Evolutionary conservation across 129 eudicot genomes (phyloP).

Genomic region (Flaveria sonorensis): DNA sequence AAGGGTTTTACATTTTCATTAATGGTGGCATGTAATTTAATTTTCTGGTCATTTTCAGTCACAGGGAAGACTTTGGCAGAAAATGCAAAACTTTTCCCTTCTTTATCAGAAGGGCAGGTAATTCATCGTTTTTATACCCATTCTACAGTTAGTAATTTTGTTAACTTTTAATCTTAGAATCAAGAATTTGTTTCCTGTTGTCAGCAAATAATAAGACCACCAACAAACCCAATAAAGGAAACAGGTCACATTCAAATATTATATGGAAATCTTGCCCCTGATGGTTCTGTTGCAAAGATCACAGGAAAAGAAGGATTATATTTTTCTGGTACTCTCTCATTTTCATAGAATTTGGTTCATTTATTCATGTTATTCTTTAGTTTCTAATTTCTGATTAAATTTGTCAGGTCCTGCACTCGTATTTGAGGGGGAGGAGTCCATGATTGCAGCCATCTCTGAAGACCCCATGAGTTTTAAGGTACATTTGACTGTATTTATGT

Average conservation of each 20-base stretch:
- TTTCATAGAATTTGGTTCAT: background rate
- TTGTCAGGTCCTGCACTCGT: constrained; percentile 84
- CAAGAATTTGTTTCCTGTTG: constrained; percentile 19
- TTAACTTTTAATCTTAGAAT: background rate
- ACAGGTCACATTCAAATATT: constrained; percentile 91
- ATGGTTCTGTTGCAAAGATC: constrained; percentile 97
- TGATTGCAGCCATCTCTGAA: constrained; percentile 89
- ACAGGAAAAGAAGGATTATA: constrained; percentile 98
- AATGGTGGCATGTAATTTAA: background rate
- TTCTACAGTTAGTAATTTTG: background rate
- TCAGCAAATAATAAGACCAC: constrained; percentile 91
- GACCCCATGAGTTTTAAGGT: constrained; percentile 85
- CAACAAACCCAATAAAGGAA: constrained; percentile 88
- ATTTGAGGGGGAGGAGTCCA: constrained; percentile 98
- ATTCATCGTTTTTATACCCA: background rate
- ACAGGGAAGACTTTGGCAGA: constrained; percentile 93
- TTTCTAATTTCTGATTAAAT: background rate
- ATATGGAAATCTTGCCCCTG: constrained; percentile 96
- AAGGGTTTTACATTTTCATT: background rate
- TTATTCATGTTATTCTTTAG: background rate
- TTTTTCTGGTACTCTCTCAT: constrained; percentile 57
- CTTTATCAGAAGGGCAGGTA: constrained; percentile 93
- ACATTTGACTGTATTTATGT: background rate
- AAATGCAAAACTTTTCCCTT: constrained; percentile 85
- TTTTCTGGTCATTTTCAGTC: constrained; percentile 42